Evolutionary conservation across 2,329 filamentous ascomycete genomes (phyloP).

Genomic region (Colletotrichum phormii): DNA sequence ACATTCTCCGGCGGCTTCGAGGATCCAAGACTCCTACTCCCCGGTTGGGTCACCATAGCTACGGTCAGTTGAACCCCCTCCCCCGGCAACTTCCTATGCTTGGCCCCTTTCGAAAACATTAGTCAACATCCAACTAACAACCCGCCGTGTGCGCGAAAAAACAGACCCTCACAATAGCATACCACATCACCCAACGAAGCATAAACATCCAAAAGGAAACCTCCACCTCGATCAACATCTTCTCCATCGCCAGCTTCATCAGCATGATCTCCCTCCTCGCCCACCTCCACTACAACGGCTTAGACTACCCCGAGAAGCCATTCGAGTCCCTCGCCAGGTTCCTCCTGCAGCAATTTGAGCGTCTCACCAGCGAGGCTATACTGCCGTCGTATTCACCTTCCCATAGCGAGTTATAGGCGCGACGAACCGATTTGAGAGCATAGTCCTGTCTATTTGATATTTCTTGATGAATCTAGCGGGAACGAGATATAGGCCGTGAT

Average conservation of each 20-base stretch:
- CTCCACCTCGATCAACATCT: conserved; percentile 80
- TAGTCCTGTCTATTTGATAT: too few relatives aligned
- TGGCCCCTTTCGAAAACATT: not conserved
- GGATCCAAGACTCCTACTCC: conserved; percentile 77
- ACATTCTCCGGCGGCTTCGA: conserved; percentile 77
- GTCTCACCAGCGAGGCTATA: conserved; percentile 11
- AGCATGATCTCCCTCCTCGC: conserved; percentile 77
- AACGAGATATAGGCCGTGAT: too few relatives aligned
- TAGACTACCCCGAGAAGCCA: conserved; percentile 71
- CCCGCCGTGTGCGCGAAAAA: not conserved
- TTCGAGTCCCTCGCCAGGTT: conserved; percentile 32
- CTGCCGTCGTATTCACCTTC: conserved; percentile 6
- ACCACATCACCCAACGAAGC: conserved; percentile 82
- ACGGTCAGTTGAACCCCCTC: conserved; percentile 62
- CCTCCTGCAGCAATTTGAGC: conserved; percentile 11
- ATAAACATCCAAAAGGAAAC: conserved; percentile 86
- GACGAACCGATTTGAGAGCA: not conserved
- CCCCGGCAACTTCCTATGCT: not conserved
- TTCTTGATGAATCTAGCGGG: too few relatives aligned
- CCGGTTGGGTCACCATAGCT: conserved; percentile 83
- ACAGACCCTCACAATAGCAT: conserved; percentile 78
- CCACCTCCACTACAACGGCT: conserved; percentile 73
- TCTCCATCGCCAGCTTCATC: conserved; percentile 81
- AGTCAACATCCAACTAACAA: not conserved
- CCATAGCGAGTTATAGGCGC: conserved; percentile 9